Evolutionary conservation across 2,329 filamentous ascomycete species (phyloP), one percentile per base, ranked within the genome.

Genomic region (Elsinoe fawcettii): DNA sequence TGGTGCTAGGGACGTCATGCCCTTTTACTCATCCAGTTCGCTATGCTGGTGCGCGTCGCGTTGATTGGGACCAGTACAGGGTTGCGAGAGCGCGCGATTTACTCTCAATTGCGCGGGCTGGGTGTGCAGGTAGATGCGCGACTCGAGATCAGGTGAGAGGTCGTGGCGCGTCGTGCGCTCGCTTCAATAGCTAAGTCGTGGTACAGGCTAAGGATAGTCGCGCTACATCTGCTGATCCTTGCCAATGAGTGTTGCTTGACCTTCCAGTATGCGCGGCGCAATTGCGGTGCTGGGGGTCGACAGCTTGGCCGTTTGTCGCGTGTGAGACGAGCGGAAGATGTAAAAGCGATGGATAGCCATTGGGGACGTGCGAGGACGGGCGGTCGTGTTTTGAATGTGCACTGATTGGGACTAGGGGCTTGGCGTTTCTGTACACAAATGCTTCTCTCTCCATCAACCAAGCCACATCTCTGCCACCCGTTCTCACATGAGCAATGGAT

Each of bases 1-100:
- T n/a, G 3, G 34, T 62, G 68, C 66, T 54, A 71, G 56, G 46
- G 60, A 59, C 44, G 60, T 61, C 60, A 61, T 61, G 59, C 27
- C 32, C 44, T 36, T 16, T 7, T 11, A 34, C 25, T n/a, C n/a
- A n/a, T n/a, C n/a, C n/a, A n/a, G n/a, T n/a, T n/a, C n/a, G n/a
- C n/a, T n/a, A n/a, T 23, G 44, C 16, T 14, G 22, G n/a, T 16
- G 46, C 27, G 46, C 7, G 22, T 37, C 34, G 34, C 9, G 34
- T n/a, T 37, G 30, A 12, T 32, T 32, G 30, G 6, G 30, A 32
- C 30, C n/a, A n/a, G n/a, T n/a, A n/a, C n/a, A n/a, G n/a, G n/a
- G n/a, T n/a, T n/a, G n/a, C n/a, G n/a, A n/a, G n/a, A n/a, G n/a
- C n/a, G n/a, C n/a, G n/a, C n/a, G n/a, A n/a, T n/a, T n/a, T n/a